phyloP scores from a whole-genome alignment of 2,329 filamentous ascomycete genomes.

The Bretziella fagacearum region DNA sequence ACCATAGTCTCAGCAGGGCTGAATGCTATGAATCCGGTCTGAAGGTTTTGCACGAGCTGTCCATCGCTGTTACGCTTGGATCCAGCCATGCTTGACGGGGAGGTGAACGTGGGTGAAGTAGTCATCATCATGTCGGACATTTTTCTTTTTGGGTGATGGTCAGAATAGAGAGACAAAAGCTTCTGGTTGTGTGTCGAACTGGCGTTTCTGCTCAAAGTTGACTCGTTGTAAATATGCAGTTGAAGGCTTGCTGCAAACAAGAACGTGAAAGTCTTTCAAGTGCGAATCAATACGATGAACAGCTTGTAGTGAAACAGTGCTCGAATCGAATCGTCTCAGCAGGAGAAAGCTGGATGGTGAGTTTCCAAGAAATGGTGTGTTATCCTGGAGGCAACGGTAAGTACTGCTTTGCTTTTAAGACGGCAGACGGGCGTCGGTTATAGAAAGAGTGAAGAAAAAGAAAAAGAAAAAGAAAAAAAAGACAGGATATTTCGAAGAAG shows the following conservation, averaged over 20 bases:
- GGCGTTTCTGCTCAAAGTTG: slow-evolving; percentile 8
- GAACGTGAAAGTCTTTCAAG: background rate
- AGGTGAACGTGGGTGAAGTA: slow-evolving; percentile 2
- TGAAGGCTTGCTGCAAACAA: slow-evolving; percentile 1
- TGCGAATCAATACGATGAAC: background rate
- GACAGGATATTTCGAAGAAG: background rate
- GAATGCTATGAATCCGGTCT: background rate
- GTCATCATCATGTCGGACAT: slow-evolving; percentile 1
- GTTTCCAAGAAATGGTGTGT: slow-evolving; percentile 2
- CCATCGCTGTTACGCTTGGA: slow-evolving; percentile 14
- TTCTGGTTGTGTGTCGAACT: background rate
- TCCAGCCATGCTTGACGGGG: slow-evolving; percentile 2
- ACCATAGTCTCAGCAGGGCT: slow-evolving; percentile 1
- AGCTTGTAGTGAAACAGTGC: slow-evolving; percentile 1
- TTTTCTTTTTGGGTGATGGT: too few species aligned
- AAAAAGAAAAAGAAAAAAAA: background rate
- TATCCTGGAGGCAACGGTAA: slow-evolving; percentile 3
- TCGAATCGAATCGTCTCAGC: slow-evolving; percentile 2
- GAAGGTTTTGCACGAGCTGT: background rate
- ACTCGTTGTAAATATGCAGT: background rate
- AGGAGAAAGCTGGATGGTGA: background rate
- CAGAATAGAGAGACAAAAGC: background rate
- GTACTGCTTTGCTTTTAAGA: background rate
- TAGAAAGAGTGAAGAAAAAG: background rate
- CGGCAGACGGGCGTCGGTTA: background rate